phyloP scores from a whole-genome alignment of 2,329 filamentous ascomycete genomes.

The Cordyceps tenuipes region DNA sequence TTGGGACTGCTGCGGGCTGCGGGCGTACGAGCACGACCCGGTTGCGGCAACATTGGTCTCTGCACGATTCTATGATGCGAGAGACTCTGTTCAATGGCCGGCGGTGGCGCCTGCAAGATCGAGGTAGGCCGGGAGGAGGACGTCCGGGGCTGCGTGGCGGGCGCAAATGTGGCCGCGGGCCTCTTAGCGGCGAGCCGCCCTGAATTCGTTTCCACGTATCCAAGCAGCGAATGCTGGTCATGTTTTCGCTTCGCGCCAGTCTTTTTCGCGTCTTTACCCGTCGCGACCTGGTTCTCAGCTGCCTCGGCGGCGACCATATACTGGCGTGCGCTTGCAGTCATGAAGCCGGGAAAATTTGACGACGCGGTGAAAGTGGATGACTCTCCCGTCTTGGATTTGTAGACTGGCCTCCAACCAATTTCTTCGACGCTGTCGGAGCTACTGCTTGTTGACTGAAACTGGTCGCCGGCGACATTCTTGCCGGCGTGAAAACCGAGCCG shows the following conservation, averaged over 20 bases:
- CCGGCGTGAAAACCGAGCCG: slow-evolving; percentile 15
- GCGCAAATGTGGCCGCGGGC: neutral
- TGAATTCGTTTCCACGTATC: slow-evolving; percentile 28
- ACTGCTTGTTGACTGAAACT: slow-evolving; percentile 21
- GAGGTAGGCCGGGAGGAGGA: slow-evolving; percentile 21
- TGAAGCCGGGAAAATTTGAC: slow-evolving; percentile 49
- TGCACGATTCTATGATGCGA: slow-evolving; percentile 34
- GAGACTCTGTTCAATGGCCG: slow-evolving; percentile 23
- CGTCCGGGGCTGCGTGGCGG: slow-evolving; percentile 11
- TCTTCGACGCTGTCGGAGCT: slow-evolving; percentile 16
- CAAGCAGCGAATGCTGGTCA: slow-evolving; percentile 35
- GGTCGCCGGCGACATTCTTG: slow-evolving; percentile 17
- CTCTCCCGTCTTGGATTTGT: slow-evolving; percentile 55
- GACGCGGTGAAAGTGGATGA: slow-evolving; percentile 51
- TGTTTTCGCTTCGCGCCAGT: slow-evolving; percentile 25
- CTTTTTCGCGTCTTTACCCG: slow-evolving; percentile 16
- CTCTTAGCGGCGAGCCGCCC: slow-evolving; percentile 13
- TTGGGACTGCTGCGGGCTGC: slow-evolving; percentile 21
- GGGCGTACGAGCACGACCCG: slow-evolving; percentile 18
- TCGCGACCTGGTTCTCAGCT: slow-evolving; percentile 13
- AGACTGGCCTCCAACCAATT: slow-evolving; percentile 32
- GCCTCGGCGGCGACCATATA: slow-evolving; percentile 25
- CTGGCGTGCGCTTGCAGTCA: slow-evolving; percentile 50
- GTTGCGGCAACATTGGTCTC: slow-evolving; percentile 27
- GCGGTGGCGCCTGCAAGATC: slow-evolving; percentile 16